Conservation (phyloP, 192 early-diverging fungal species). For the Coemansia sp. region DNA sequence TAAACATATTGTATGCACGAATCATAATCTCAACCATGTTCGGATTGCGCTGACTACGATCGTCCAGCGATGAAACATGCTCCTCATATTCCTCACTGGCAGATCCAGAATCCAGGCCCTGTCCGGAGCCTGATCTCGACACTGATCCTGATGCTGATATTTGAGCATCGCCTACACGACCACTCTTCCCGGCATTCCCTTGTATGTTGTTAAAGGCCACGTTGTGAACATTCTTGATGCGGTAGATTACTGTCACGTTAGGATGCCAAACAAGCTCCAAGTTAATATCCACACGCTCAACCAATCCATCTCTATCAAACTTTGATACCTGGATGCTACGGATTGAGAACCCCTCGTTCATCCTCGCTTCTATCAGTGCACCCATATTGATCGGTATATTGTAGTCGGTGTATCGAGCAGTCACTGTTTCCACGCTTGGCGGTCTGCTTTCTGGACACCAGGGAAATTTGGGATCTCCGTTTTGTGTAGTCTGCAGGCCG, state of each 20-base stretch:
- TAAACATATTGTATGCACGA: constrained; percentile 51
- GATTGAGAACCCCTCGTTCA: constrained; percentile 71
- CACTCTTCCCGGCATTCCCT: constrained; percentile 2
- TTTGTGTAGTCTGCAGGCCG: constrained; percentile 15
- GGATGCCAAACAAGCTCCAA: constrained; percentile 73
- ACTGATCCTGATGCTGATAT: background rate
- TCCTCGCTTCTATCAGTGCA: constrained; percentile 63
- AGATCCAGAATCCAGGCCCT: background rate
- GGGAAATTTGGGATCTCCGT: constrained; percentile 60
- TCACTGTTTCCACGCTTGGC: constrained; percentile 61
- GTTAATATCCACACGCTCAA: constrained; percentile 62
- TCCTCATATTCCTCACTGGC: background rate
- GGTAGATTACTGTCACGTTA: constrained; percentile 74
- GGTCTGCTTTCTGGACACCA: constrained; percentile 67
- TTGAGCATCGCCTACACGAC: background rate
- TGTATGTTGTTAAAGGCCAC: constrained; percentile 5
- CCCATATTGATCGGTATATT: constrained; percentile 60
- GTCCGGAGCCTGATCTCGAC: background rate
- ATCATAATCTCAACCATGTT: constrained; percentile 54
- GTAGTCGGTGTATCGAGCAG: constrained; percentile 67
- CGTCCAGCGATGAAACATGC: constrained; percentile 1
- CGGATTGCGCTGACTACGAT: constrained; percentile 46
- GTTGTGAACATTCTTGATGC: constrained; percentile 56
- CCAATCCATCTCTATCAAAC: constrained; percentile 34
- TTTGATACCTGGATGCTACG: constrained; percentile 57